Conservation (phyloP, 164 flowering plant species). For the Kingdonia uniflora region DNA sequence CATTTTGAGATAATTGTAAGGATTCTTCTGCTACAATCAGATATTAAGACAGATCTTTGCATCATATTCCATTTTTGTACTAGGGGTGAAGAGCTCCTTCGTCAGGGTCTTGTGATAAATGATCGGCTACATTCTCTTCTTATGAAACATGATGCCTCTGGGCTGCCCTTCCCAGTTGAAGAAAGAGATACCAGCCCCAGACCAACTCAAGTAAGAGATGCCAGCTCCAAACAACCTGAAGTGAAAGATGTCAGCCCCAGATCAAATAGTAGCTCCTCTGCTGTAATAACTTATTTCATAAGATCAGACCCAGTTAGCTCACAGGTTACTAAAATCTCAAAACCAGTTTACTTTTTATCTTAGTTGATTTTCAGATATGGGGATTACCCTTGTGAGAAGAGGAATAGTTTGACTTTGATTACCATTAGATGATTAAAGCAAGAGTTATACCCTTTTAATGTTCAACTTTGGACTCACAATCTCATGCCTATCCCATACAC, state of each 20-base stretch:
- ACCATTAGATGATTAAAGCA: too few species aligned
- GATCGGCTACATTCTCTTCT: conserved; percentile 66
- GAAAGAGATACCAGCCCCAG: conserved; percentile 11
- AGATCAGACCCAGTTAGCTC: conserved; percentile 78
- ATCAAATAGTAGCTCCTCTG: conserved; percentile 15
- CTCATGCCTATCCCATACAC: not conserved
- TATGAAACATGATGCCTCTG: conserved; percentile 84
- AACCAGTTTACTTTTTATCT: too few species aligned
- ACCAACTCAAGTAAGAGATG: conserved; percentile 9
- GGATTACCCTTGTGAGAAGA: too few species aligned
- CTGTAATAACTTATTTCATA: conserved; percentile 16
- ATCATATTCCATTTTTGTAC: conserved; percentile 4
- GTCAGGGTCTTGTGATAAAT: conserved; percentile 70
- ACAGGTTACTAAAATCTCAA: conserved; percentile 39
- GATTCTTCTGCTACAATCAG: too few species aligned
- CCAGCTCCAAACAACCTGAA: not conserved
- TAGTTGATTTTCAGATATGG: too few species aligned
- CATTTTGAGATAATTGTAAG: too few species aligned
- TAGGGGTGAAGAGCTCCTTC: conserved; percentile 91
- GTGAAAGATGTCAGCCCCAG: conserved; percentile 11
- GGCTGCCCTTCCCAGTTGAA: conserved; percentile 46
- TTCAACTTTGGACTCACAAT: not conserved
- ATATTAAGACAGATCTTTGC: not conserved
- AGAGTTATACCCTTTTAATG: too few species aligned
- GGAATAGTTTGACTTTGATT: too few species aligned